Base-by-base conservation (phyloP, 2,329 filamentous ascomycete genomes). In the Pseudogymnoascus pannorum region DNA sequence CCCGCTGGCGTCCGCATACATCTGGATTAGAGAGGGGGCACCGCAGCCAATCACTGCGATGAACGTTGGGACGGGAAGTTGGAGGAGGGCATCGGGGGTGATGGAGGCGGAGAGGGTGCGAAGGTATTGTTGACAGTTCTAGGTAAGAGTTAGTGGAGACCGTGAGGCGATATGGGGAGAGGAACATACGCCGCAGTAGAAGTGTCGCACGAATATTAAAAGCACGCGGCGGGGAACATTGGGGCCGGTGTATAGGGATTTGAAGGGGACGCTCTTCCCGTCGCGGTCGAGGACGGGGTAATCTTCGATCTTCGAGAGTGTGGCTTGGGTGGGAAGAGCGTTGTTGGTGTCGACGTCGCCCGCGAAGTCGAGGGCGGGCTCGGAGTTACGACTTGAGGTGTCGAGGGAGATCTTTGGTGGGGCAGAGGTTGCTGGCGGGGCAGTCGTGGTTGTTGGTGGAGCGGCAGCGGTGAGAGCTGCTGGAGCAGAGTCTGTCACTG, bases 41-140 rank as follows among this genome's bases (percentile, higher is more conserved):
- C 84, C 84, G 68, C 81, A 84, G 54, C 83, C 83, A 58, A 86
- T 77, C 38, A 86, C 74, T 33, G 76, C 74, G 59, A 87, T 70
- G 48, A 68, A 71, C 57, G 71, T 72, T 5, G 70, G 68, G 22
- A 65, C 68, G 1, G 67, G 66, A 24, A 72, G 70, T 42, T 64
- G 62, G 36, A 72, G 69, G 62, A 73, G 71, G 8, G 65, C 65
- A 59, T 66, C 58, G 42, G 69, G 64, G 4, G 68, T 66, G 38
- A 73, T 69, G 35, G 68, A 70, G 31, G 63, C 29, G 22, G 69
- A 60, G 29, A 73, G 67, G 12, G 68, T 64, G 58, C 68, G 68
- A 11, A 73, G 63, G 62, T 68, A 73, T 68, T 72, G 70, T 68
- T 73, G 71, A 62, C 71, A 72, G 63, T 72, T 71, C 71, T 73